These are phyloP conservation scores for Colletotrichum camelliae DNA, from an alignment of 2,329 filamentous ascomycete genomes.

Conservation along the genomic window DNA sequence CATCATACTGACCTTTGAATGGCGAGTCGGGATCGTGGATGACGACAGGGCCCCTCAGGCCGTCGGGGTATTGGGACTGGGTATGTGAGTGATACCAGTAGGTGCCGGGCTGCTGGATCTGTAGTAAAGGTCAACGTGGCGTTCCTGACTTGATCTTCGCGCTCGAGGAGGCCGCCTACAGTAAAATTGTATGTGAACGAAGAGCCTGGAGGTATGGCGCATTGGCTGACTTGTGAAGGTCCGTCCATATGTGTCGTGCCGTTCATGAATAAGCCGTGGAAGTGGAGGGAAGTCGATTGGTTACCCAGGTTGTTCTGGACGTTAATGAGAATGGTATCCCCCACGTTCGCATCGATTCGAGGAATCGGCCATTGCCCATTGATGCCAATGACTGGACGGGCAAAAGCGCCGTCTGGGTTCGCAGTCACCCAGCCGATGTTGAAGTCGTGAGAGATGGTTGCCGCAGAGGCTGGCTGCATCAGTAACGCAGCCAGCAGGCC, in stretches of 20 bases:
- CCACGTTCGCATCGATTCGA: constrained; percentile 64
- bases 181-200: constrained; percentile 75
- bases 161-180: constrained; percentile 38
- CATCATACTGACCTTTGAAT: constrained; percentile 61
- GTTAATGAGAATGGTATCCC: constrained; percentile 66
- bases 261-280: constrained; percentile 75
- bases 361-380: constrained; percentile 80
- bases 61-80: constrained; percentile 73
- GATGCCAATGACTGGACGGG: constrained; percentile 75
- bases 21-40: constrained; percentile 68
- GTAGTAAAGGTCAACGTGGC: background rate
- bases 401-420: constrained; percentile 71
- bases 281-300: constrained; percentile 68
- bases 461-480: constrained; percentile 27
- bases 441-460: constrained; percentile 66
- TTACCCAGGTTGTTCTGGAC: constrained; percentile 66
- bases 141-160: background rate
- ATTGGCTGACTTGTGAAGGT: constrained; percentile 69
- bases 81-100: constrained; percentile 83
- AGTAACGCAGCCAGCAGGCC: constrained; percentile 1
- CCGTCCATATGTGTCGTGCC: constrained; percentile 76
- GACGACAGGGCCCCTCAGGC: constrained; percentile 67
- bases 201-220: constrained; percentile 66
- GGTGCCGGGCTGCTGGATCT: constrained; percentile 71
- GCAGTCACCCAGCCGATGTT: constrained; percentile 74